Evolutionary conservation across 2,329 filamentous ascomycete species (phyloP), one percentile per base, ranked within the genome.

Genomic region (Allantophomopsis cytisporea): DNA sequence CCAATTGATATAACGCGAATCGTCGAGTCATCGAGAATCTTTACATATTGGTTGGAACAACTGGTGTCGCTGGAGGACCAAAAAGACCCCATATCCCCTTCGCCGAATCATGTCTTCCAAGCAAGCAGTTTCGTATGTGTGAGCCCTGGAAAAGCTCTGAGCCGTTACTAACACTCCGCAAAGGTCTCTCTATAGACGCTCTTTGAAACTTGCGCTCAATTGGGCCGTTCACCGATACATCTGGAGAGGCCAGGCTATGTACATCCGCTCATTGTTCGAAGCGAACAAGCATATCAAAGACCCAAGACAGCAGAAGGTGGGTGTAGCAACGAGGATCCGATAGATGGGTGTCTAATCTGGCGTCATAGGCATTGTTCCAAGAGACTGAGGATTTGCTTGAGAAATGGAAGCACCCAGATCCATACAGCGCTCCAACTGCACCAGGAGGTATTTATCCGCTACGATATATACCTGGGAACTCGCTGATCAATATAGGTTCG

Each of bases 401-500:
- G 54, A 83, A 80, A 61, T 98, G 89, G 89, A 96, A 96, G 66
- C 91, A 98, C 57, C 91, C 91, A 3, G 91, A 98, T 60, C 88
- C 91, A 23, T 96, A 94, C 60, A 69, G 75, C 50, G 76, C 81
- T 48, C 91, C 91, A 12, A 94, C 86, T 33, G 89, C 91, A 31
- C 91, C 91, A 10, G 91, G 91, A 71, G 91, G 89, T 91, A 67
- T 47, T 16, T 6, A 38, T 28, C 18, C 7, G 18, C 18, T 20
- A 20, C 18, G 18, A 39, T 20, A 15, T 42, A 13, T 31, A 32
- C 18, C 18, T 7, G 4, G 18, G 18, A 20, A 3, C 18, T 20
- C 7, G 18, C 18, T 20, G 18, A 20, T 20, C 36, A 30, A 44
- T 43, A 35, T 50, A 94, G 86, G 87, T 50, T 94, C 86, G 47